Evolutionary conservation across 2,329 filamentous ascomycete genomes (phyloP).

Genomic region (Fusarium lyarnte): DNA sequence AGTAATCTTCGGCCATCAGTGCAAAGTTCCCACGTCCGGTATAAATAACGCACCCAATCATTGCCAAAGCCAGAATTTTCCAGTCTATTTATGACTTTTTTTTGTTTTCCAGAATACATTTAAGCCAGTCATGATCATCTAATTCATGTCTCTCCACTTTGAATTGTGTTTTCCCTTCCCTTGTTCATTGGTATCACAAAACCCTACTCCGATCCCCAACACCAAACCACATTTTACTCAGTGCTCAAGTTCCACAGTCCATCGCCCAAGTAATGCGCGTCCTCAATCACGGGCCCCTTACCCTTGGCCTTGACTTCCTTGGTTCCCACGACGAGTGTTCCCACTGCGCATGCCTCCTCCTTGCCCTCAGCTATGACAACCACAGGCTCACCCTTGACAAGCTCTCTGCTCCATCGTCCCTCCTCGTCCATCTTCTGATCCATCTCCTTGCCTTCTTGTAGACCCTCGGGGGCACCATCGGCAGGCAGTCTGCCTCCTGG

Average conservation of each 20-base stretch:
- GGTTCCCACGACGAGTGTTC: conserved; percentile 83
- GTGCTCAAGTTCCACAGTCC: conserved; percentile 82
- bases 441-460: conserved; percentile 55
- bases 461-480: conserved; percentile 47
- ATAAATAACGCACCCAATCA: neutral
- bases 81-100: neutral
- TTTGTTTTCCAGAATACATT: neutral
- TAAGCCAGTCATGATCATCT: neutral
- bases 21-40: neutral
- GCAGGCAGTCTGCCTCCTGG: conserved; percentile 81
- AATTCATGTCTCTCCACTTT: neutral
- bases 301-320: conserved; percentile 93
- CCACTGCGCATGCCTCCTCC: conserved; percentile 88
- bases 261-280: conserved; percentile 93
- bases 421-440: conserved; percentile 57
- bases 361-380: conserved; percentile 95
- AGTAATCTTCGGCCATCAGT: neutral
- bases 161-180: neutral
- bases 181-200: conserved; percentile 36
- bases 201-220: neutral
- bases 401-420: conserved; percentile 70
- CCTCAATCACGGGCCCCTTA: conserved; percentile 93
- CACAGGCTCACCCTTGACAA: conserved; percentile 84
- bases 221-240: conserved; percentile 50
- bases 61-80: neutral